Base-by-base conservation (phyloP, 768 basidiomycete genomes). In the Collybia sp. region DNA sequence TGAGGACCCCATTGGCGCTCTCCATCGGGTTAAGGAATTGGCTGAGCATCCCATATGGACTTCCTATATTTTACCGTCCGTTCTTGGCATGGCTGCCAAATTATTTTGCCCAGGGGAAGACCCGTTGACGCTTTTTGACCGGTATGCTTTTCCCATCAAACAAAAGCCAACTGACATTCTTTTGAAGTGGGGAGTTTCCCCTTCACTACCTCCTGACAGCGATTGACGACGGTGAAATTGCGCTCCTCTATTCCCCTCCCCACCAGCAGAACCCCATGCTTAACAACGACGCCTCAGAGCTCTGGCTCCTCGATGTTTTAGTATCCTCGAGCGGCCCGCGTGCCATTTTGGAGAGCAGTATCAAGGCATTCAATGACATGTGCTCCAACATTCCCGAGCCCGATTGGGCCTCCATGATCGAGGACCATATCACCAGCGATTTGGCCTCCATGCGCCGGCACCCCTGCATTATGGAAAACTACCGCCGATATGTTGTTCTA, bases 401-500 rank as follows among this genome's bases (percentile, higher is more conserved):
- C 12, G 59, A 71, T 17, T 68, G 76, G 53, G 38, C 56, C 9
- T 35, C 58, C 8, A 58, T 59, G 5, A 67, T 82, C 17, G 72
- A 79, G 36, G 53, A 58, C 20, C 73, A 76, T 31, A 67, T 88
- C 35, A 57, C 63, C 2, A 58, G 63, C 13, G 79, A 84, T 51
- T 55, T 88, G 52, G 48, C 57, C 19, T 55, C 53, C 34, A 76
- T 87, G 69, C 82, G 85, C 53, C 60, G 64, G 37, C 85, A 88
- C 49, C 84, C 82, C n/a, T 61, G 54, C 17, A 67, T 88, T 31
- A 80, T 84, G 76, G 63, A 70, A 40, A 55, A 68, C 25, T 81
- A 82, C 55, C 76, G 88, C 19, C 77, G 88, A 19, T 89, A 77
- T 61, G 78, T 85, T 10, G 70, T 85, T 1, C 63, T 90, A 32